These are phyloP conservation scores for Verticillium nubilum DNA, from an alignment of 2,329 filamentous ascomycete genomes.

Conservation along the genomic window DNA sequence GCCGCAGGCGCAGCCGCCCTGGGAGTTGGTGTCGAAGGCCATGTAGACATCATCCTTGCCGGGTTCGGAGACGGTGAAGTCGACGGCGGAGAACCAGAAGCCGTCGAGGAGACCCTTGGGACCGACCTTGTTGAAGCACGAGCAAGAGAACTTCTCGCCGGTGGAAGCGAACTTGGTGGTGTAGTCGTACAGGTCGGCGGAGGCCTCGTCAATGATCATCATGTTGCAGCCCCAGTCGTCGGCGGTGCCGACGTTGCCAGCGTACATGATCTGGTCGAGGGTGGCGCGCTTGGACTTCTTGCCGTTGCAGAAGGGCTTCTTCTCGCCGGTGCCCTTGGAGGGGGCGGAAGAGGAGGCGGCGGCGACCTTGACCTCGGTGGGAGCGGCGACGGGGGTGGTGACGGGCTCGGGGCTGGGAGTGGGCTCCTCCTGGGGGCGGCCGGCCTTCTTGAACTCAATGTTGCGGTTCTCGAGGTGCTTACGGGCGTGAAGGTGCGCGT, in stretches of 20 bases:
- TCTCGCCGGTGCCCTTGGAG: conserved; percentile 21
- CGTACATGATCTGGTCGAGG: conserved; percentile 36
- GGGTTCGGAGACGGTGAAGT: conserved; percentile 31
- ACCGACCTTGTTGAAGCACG: conserved; percentile 50
- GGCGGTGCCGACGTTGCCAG: conserved; percentile 38
- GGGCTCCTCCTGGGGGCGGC: conserved; percentile 4
- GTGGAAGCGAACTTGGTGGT: conserved; percentile 33
- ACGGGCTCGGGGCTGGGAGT: conserved; percentile 7
- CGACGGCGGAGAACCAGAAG: conserved; percentile 38
- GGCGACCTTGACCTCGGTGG: conserved; percentile 19
- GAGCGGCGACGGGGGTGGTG: conserved; percentile 20
- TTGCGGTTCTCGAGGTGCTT: background rate
- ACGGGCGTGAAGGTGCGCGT: conserved; percentile 24
- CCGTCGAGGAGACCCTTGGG: conserved; percentile 36
- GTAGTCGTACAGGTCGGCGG: conserved; percentile 38
- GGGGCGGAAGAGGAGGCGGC: conserved; percentile 27
- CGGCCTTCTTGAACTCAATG: conserved; percentile 1
- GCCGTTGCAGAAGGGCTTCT: conserved; percentile 26
- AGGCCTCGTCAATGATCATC: conserved; percentile 31
- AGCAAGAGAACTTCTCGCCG: conserved; percentile 28
- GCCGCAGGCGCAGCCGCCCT: conserved; percentile 42
- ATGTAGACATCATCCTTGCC: conserved; percentile 27
- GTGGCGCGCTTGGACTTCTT: conserved; percentile 39
- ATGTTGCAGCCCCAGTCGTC: conserved; percentile 48
- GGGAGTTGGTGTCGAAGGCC: conserved; percentile 39